These are phyloP conservation scores for Claviceps paspali DNA, from an alignment of 2,329 filamentous ascomycete genomes.

Conservation along the genomic window DNA sequence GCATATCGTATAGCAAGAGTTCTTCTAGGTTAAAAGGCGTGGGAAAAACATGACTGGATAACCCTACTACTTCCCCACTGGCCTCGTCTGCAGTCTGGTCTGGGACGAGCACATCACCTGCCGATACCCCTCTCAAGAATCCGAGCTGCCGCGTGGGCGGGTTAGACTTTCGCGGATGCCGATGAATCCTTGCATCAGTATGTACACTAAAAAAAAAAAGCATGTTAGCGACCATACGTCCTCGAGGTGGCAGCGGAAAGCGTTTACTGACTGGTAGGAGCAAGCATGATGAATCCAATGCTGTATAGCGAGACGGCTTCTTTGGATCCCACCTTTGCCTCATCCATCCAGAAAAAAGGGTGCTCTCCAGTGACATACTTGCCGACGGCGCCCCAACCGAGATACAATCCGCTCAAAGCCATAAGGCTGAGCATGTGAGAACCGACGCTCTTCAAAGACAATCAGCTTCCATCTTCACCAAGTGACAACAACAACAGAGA, in stretches of 20 bases:
- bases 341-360: constrained; percentile 37
- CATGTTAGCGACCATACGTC: constrained; percentile 7
- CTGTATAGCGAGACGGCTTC: constrained; percentile 29
- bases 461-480: constrained; percentile 5
- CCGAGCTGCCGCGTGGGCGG: constrained; percentile 11
- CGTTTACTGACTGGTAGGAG: constrained; percentile 27
- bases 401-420: constrained; percentile 26
- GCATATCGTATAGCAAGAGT: neutral
- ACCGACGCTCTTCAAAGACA: constrained; percentile 24
- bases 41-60: neutral
- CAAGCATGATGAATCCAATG: constrained; percentile 27
- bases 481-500: neutral
- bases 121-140: no score
- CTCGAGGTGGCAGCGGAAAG: neutral
- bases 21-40: constrained; percentile 8
- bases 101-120: no score
- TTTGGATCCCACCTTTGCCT: constrained; percentile 24
- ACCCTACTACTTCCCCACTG: neutral
- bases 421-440: constrained; percentile 27
- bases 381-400: constrained; percentile 34
- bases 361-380: constrained; percentile 28
- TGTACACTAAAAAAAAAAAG: constrained; percentile 23
- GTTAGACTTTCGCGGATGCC: constrained; percentile 30
- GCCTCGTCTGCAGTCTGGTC: no score
- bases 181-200: constrained; percentile 32